phyloP scores from a whole-genome alignment of 371 early-diverging fungal genomes.

The Mortierella sp. region DNA sequence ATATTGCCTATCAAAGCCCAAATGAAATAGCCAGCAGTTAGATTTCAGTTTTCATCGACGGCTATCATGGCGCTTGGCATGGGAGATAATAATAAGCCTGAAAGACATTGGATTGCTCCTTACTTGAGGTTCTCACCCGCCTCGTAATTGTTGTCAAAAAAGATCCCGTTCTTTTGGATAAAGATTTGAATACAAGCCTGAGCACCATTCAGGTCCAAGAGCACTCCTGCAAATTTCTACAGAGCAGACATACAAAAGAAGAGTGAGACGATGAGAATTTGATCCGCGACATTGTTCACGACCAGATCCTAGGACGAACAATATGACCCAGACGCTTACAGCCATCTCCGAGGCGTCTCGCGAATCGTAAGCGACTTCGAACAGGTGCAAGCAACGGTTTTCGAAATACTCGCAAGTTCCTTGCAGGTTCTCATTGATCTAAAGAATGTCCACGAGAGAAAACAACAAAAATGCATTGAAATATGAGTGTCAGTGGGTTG shows the following conservation, averaged over 20 bases:
- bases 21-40: background rate
- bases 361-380: conserved; percentile 85
- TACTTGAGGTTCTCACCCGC: conserved; percentile 73
- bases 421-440: conserved; percentile 69
- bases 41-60: background rate
- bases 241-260: background rate
- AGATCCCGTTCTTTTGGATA: conserved; percentile 88
- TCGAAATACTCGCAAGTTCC: conserved; percentile 87
- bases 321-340: conserved; percentile 38
- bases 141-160: conserved; percentile 82
- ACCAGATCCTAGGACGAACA: background rate
- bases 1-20: conserved; percentile 39
- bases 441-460: background rate
- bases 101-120: conserved; percentile 16
- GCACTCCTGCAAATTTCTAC: conserved; percentile 75
- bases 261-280: background rate
- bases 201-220: conserved; percentile 85
- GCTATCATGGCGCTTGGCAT: background rate
- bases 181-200: conserved; percentile 82
- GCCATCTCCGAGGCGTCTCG: conserved; percentile 78
- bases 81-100: background rate
- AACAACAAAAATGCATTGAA: conserved; percentile 7
- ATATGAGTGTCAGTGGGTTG: background rate
- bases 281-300: background rate
- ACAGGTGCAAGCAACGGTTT: conserved; percentile 80